A percentile compares a stretch with the other conserved stretches of the same genome.
Evolutionary conservation across 1,284 basidiomycete species (phyloP).

Genomic region (Heterobasidion parviporum): DNA sequence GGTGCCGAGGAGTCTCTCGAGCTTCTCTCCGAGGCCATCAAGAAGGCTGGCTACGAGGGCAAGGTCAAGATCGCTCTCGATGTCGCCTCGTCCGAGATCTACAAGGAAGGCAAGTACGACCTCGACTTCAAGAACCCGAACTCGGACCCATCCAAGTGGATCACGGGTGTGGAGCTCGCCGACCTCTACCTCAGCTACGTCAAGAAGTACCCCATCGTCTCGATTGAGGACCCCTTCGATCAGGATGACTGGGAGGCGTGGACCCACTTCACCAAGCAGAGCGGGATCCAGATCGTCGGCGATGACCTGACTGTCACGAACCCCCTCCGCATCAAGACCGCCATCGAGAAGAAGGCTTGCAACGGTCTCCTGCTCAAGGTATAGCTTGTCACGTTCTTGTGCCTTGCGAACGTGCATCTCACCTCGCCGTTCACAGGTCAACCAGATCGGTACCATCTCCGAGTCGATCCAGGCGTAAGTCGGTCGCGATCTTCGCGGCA

Average conservation of each 20-base stretch:
- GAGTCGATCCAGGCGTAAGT: constrained; percentile 94
- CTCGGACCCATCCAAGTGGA: constrained; percentile 95
- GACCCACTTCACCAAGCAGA: constrained; percentile 80
- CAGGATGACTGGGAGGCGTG: constrained; percentile 99
- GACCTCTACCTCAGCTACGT: constrained; percentile 85
- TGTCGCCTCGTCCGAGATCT: constrained; percentile 99
- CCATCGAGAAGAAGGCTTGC: constrained; percentile 99
- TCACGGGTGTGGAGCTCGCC: constrained; percentile 88
- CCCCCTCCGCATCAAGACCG: constrained; percentile 95
- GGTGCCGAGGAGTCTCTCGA: constrained; percentile 98
- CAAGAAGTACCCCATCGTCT: constrained; percentile 93
- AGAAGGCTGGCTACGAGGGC: constrained; percentile 96
- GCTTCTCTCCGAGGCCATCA: constrained; percentile 92
- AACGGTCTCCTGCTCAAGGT: constrained; percentile 98
- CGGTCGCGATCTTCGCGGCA: not conserved
- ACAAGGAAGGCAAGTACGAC: constrained; percentile 99
- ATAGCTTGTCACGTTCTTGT: not conserved
- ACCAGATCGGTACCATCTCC: constrained; percentile 99
- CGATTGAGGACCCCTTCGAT: constrained; percentile 99
- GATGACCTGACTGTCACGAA: constrained; percentile 99
- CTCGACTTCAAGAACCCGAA: constrained; percentile 99
- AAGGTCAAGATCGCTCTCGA: constrained; percentile 99
- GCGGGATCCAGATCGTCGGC: constrained; percentile 88
- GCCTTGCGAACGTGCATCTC: not conserved
- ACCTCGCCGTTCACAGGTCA: constrained; percentile 44